A percentile compares a stretch with the other conserved stretches of the same genome.
These are phyloP conservation scores for Xylaria bambusicola DNA, from an alignment of 495 filamentous ascomycete genomes.

Conservation along the genomic window DNA sequence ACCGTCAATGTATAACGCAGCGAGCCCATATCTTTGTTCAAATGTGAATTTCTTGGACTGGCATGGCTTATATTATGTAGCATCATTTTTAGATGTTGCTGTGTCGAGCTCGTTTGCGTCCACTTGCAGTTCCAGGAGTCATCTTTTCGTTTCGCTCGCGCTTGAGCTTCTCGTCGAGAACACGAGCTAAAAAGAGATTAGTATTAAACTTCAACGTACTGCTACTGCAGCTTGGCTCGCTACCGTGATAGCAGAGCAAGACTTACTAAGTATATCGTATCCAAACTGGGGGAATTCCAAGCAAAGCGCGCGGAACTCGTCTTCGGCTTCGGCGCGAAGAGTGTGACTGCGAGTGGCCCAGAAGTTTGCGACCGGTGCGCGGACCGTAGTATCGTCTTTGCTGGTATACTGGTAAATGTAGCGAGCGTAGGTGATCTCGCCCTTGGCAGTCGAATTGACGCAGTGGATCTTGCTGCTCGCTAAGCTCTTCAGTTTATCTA, in stretches of 20 bases:
- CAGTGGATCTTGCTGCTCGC: constrained; percentile 88
- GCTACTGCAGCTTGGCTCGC: background rate
- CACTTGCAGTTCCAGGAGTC: constrained; percentile 48
- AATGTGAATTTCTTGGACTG: background rate
- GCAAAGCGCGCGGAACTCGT: constrained; percentile 78
- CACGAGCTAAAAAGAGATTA: constrained; percentile 47
- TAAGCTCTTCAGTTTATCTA: constrained; percentile 72
- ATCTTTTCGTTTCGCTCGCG: constrained; percentile 55
- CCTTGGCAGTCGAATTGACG: constrained; percentile 79
- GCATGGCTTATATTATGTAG: background rate
- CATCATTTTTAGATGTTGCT: constrained; percentile 37
- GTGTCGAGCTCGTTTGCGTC: constrained; percentile 53
- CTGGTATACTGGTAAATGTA: constrained; percentile 82
- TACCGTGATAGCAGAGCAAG: background rate
- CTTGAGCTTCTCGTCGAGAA: constrained; percentile 62
- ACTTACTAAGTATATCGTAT: constrained; percentile 80
- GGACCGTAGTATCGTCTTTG: constrained; percentile 68
- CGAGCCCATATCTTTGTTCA: background rate
- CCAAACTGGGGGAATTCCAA: constrained; percentile 87
- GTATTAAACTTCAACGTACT: constrained; percentile 6
- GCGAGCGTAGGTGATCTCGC: constrained; percentile 85
- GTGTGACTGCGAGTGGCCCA: constrained; percentile 83
- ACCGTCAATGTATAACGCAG: background rate
- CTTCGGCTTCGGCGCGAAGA: constrained; percentile 78
- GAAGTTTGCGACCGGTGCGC: constrained; percentile 83